These are phyloP conservation scores for Tuber brumale DNA, from an alignment of 495 filamentous ascomycete species.

Conservation along the genomic window DNA sequence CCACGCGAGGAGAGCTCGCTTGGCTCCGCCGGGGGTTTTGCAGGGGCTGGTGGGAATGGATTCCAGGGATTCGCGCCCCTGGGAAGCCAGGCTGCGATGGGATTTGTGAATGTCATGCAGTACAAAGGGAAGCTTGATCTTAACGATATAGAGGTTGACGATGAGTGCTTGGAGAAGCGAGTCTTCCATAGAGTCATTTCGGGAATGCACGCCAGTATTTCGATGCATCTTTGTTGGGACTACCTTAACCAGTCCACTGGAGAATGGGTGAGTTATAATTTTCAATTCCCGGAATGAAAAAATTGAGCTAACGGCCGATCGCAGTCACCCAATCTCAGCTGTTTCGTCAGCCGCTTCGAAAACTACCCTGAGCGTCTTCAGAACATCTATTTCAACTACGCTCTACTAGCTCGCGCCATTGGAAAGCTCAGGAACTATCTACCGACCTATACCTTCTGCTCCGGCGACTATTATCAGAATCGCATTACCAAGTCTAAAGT, in stretches of 20 bases:
- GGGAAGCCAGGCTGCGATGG: slow-evolving; percentile 61
- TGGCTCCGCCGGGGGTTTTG: slow-evolving; percentile 45
- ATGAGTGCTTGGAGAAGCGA: slow-evolving; percentile 92
- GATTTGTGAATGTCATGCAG: slow-evolving; percentile 75
- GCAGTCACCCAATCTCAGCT: slow-evolving; percentile 68
- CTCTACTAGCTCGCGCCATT: slow-evolving; percentile 79
- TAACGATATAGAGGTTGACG: slow-evolving; percentile 62
- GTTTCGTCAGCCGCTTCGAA: slow-evolving; percentile 79
- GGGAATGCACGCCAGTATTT: slow-evolving; percentile 96
- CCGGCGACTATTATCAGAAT: slow-evolving; percentile 74
- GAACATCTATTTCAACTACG: slow-evolving; percentile 99
- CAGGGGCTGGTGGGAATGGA: slow-evolving; percentile 23
- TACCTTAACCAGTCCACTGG: slow-evolving; percentile 94
- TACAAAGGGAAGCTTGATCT: slow-evolving; percentile 61
- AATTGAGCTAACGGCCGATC: not conserved
- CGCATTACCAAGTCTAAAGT: slow-evolving; percentile 70
- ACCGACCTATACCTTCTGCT: slow-evolving; percentile 81
- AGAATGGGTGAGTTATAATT: slow-evolving; percentile 55
- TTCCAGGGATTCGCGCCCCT: slow-evolving; percentile 28
- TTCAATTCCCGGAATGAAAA: not conserved
- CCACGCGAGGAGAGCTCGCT: slow-evolving; percentile 47
- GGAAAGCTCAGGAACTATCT: slow-evolving; percentile 85
- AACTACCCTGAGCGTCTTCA: slow-evolving; percentile 82
- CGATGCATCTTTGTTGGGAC: slow-evolving; percentile 91
- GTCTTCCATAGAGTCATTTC: slow-evolving; percentile 92